Percentiles rank a stretch among this genome's conserved stretches.
phyloP scores from a whole-genome alignment of 78 protist species.

The Capsaspora owczarzaki region DNA sequence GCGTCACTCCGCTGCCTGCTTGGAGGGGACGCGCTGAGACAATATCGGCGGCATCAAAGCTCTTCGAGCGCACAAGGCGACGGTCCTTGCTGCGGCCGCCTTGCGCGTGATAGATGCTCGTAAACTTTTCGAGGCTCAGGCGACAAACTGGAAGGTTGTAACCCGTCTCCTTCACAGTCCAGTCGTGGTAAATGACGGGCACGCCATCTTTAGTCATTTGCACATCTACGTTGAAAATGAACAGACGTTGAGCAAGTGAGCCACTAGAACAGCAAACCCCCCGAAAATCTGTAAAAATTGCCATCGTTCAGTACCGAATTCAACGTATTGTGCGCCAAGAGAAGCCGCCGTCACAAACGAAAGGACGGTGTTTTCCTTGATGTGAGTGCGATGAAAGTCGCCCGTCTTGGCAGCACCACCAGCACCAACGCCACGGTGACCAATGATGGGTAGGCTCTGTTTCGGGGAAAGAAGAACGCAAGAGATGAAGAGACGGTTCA shows the following conservation, averaged over 20 bases:
- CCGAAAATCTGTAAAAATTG: not conserved
- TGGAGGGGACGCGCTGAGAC: no score
- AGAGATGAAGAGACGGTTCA: no score
- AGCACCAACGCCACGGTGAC: constrained; percentile 9
- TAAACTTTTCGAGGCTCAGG: constrained; percentile 3
- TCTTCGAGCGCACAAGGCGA: no score
- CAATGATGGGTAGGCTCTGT: not conserved
- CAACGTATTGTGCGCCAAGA: constrained; percentile 55
- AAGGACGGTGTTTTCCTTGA: constrained; percentile 64
- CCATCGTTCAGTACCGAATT: not conserved
- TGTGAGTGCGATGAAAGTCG: not conserved
- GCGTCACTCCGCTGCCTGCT: no score
- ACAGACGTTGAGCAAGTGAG: no score
- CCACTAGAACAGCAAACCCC: not conserved
- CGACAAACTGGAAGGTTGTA: not conserved
- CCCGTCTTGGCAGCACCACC: not conserved
- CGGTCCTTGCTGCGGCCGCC: no score
- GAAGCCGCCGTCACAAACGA: constrained; percentile 57
- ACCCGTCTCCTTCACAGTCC: not conserved
- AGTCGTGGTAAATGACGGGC: constrained; percentile 62
- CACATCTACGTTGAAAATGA: constrained; percentile 65
- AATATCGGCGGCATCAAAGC: no score
- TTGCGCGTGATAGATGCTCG: no score
- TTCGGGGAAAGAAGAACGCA: no score
- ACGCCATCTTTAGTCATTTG: constrained; percentile 49